Conservation (phyloP, 1,139 yeast species). For the Wickerhamiella infanticola region DNA sequence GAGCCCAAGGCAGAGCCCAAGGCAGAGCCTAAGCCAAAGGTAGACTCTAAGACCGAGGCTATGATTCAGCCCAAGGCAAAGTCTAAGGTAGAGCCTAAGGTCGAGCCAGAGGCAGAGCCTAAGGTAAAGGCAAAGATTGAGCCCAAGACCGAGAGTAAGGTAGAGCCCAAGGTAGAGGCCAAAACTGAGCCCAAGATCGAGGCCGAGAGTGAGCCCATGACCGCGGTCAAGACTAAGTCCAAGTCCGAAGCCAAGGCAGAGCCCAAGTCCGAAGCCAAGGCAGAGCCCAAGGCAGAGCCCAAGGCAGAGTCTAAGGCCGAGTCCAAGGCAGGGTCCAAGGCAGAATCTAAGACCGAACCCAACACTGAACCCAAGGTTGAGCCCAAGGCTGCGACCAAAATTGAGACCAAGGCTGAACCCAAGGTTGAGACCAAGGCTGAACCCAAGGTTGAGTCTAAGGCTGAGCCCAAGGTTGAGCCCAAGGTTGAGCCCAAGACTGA, state of each 20-base stretch:
- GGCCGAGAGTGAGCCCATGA: neutral
- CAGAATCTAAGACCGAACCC: neutral
- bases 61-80: neutral
- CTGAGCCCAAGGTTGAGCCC: no score
- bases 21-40: neutral
- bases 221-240: neutral
- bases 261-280: neutral
- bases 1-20: no score
- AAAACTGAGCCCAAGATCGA: neutral
- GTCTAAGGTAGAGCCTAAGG: neutral
- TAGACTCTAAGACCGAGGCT: neutral
- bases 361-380: neutral
- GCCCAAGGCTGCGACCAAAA: neutral
- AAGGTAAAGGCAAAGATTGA: no score
- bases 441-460: no score
- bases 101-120: neutral
- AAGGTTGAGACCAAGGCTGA: no score
- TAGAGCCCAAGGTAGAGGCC: neutral
- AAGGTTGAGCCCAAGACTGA: no score
- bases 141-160: neutral
- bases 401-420: no score
- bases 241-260: neutral
- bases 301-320: no score
- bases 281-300: no score
- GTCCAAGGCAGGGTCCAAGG: no score